Base-by-base conservation (phyloP, 805 yeast species). In the Kazachstania viticola region DNA sequence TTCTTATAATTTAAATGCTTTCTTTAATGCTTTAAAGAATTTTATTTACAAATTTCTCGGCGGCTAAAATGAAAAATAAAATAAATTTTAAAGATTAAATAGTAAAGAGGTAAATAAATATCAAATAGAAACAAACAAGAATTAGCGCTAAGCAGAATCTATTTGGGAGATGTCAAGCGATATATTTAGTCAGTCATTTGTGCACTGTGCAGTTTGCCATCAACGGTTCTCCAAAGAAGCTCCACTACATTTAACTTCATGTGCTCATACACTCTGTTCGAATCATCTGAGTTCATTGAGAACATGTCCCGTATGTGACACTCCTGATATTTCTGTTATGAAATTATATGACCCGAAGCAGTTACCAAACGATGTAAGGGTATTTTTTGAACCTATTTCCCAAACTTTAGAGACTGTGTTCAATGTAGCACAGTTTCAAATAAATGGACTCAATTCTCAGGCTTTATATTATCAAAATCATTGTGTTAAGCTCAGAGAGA, bases 261-360 rank as follows among this genome's bases (percentile, higher is more conserved):
- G 65, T 44, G 64, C 64, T 3, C 64, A 60, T 38, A 45, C 54
- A 1, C 37, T 61, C 14, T 61, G 65, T 29, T 41, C 46, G 3
- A 46, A 48, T 11, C 64, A 61, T 39, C 29, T 44, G 25, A 27
- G 27, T 17, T 11, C 27, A 2, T 25, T 22, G 5, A 36, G 31
- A n/a, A 16, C 24, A 2, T 48, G 55, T 24, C 39, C 49, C 4
- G 25, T 44, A 17, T 50, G 55, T 26, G 23, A 37, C 11, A 41
- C 43, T 3, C 25, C 21, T 13, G 48, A 46, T 32, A 40, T 46
- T 6, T 42, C 53, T 5, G 33, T 43, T 9, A 40, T 51, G 5
- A 37, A 35, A 21, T 31, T 49, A 11, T 28, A 34, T 1, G 54
- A 44, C 5, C 24, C 23, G 7, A 47, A 38, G 17, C 28, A 19